These are phyloP conservation scores for Aspergillus cejpii DNA, from an alignment of 2,329 filamentous ascomycete species.

Conservation along the genomic window DNA sequence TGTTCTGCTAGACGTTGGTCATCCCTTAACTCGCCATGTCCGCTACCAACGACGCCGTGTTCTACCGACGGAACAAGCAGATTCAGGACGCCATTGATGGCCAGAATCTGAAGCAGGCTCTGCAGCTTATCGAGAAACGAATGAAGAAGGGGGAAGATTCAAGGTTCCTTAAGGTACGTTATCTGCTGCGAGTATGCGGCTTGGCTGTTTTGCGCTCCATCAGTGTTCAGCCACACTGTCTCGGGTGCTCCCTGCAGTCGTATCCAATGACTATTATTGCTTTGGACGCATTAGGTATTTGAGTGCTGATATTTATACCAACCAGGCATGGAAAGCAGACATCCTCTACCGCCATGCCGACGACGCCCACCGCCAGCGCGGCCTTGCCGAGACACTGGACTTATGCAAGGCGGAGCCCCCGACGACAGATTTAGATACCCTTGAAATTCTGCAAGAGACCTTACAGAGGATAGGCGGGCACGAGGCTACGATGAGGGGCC, in stretches of 20 bases:
- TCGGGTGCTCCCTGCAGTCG: not conserved
- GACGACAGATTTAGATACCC: slow-evolving; percentile 40
- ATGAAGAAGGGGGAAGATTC: slow-evolving; percentile 51
- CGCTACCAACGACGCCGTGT: slow-evolving; percentile 33
- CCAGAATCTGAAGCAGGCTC: slow-evolving; percentile 45
- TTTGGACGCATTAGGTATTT: too few species aligned
- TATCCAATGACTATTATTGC: not conserved
- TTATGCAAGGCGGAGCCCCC: slow-evolving; percentile 40
- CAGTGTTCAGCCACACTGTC: not conserved
- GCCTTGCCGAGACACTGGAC: slow-evolving; percentile 39
- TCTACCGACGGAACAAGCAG: slow-evolving; percentile 44
- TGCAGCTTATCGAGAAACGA: slow-evolving; percentile 47
- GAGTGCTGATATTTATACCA: not conserved
- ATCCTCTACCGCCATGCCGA: slow-evolving; percentile 39
- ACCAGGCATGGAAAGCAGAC: slow-evolving; percentile 41
- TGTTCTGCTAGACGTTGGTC: not conserved
- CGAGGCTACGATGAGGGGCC: slow-evolving; percentile 28
- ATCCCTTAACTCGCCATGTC: slow-evolving; percentile 15
- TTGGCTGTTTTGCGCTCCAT: not conserved
- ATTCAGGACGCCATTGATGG: slow-evolving; percentile 46
- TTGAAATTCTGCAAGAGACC: slow-evolving; percentile 40
- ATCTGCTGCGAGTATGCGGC: not conserved
- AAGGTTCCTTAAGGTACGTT: slow-evolving; percentile 35
- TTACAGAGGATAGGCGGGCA: slow-evolving; percentile 33
- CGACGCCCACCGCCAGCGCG: slow-evolving; percentile 38